Base-by-base conservation (phyloP, 2,329 filamentous ascomycete species). In the Macroventuria anomochaeta region DNA sequence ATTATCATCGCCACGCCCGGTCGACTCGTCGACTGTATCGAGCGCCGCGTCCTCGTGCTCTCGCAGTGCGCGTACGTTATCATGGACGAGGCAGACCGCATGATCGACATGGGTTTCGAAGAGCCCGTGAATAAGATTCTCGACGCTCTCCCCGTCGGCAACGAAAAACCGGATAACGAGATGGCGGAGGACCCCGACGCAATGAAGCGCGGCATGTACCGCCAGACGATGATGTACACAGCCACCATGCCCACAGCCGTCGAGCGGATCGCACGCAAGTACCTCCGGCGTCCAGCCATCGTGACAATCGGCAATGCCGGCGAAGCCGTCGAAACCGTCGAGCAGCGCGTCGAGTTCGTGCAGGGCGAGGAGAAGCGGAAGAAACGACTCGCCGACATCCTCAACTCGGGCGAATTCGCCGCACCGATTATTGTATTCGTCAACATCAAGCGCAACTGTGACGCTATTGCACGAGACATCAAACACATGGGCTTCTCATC, bases 171-270 rank as follows among this genome's bases (percentile, higher is more conserved):
- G 0, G 95, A 99, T 75, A 89, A 85, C 0, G 93, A 97, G 11
- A 91, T 90, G 46, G 95, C 95, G 5, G 95, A 99, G 75, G 85
- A 97, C 70, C 81, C 90, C 0, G 80, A 84, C 51, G 86, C 88
- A n/a, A 97, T 97, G 93, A 88, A 87, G 65, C 83, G 85, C 53
- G 89, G 89, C 66, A 78, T 96, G 1, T 97, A 97, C 78, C 83
- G 95, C 54, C 93, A 99, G 76, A 99, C 95, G 0, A 99, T 99
- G 95, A 99, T 99, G 95, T 99, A 97, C 85, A 97, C 95, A 61
- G 95, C 95, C 46, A 99, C 95, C 23, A 99, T 99, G 95, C 93
- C 95, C 1, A 79, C 90, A 0, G 86, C 90, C 0, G 90, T 99
- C 13, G 95, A 99, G 73, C 90, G 90, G 58, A 97, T 99, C 60